Conservation (phyloP, 2,329 filamentous ascomycete species). For the Metarhizium humberi region DNA sequence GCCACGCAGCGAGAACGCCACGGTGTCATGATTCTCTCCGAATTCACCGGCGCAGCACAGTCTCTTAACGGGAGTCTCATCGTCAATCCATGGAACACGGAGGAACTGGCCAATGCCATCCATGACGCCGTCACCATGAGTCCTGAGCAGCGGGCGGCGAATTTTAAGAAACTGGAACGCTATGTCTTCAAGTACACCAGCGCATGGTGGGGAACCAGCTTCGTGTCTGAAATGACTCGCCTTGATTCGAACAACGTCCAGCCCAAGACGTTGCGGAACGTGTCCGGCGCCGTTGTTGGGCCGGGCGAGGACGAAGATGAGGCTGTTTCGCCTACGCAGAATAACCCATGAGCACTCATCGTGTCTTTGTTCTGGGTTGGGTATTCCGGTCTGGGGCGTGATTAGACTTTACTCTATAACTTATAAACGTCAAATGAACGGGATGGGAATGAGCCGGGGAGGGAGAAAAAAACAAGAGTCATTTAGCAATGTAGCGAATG, state of each 20-base stretch:
- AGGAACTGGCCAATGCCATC: conserved; percentile 86
- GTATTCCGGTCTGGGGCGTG: background rate
- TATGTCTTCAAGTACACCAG: conserved; percentile 98
- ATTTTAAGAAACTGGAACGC: conserved; percentile 85
- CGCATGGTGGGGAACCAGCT: conserved; percentile 92
- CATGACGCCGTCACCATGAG: conserved; percentile 97
- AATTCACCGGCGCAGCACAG: conserved; percentile 93
- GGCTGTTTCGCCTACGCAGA: conserved; percentile 3
- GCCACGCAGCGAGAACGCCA: conserved; percentile 85
- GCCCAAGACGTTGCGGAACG: conserved; percentile 31
- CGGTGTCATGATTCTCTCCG: conserved; percentile 88
- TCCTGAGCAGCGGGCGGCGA: conserved; percentile 73
- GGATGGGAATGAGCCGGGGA: background rate
- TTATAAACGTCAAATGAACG: background rate
- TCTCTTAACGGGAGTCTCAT: conserved; percentile 88
- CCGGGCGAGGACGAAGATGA: conserved; percentile 6
- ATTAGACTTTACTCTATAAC: background rate
- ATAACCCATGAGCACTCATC: background rate
- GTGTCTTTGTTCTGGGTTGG: too few relatives aligned
- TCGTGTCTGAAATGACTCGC: conserved; percentile 72
- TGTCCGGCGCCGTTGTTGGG: conserved; percentile 28
- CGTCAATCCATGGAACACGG: conserved; percentile 97
- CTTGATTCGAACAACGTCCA: conserved; percentile 30
- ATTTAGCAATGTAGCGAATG: background rate
- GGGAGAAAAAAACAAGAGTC: background rate